phyloP scores from a whole-genome alignment of 345 rosid genomes.

The Brassica napus region DNA sequence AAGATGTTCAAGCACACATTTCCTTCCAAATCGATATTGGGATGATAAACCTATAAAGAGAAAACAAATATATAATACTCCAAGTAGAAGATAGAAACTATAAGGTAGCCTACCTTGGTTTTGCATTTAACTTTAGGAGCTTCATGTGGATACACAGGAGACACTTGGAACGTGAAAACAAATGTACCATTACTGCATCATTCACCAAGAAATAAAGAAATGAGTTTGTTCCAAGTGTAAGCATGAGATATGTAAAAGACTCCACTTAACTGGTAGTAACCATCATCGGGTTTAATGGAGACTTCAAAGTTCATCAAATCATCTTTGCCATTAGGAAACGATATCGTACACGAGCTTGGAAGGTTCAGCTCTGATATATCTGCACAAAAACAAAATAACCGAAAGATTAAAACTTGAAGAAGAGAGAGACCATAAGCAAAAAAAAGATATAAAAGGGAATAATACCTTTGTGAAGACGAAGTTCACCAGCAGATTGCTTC shows the following conservation, averaged over 20 bases:
- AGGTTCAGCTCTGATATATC: slow-evolving; percentile 82
- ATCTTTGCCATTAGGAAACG: slow-evolving; percentile 83
- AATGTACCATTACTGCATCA: slow-evolving; percentile 72
- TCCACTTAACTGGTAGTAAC: slow-evolving; percentile 70
- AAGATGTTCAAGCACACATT: slow-evolving; percentile 91
- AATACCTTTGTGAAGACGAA: slow-evolving; percentile 85
- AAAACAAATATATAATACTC: background rate
- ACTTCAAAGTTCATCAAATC: slow-evolving; percentile 85
- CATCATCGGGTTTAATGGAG: slow-evolving; percentile 79
- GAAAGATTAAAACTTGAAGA: background rate
- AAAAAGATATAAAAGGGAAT: background rate
- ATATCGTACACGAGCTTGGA: slow-evolving; percentile 61
- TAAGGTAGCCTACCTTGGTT: slow-evolving; percentile 64
- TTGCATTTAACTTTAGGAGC: slow-evolving; percentile 98
- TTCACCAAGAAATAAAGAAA: background rate
- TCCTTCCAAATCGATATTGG: slow-evolving; percentile 98
- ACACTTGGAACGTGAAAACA: slow-evolving; percentile 83
- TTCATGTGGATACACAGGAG: slow-evolving; percentile 88
- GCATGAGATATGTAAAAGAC: background rate
- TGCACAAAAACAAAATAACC: slow-evolving; percentile 1
- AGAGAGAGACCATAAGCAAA: background rate
- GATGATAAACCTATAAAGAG: slow-evolving; percentile 74
- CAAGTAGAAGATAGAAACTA: background rate
- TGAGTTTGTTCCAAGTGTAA: background rate
- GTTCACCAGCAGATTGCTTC: slow-evolving; percentile 83